These are phyloP conservation scores for Pezicula radicicola DNA, from an alignment of 2,329 filamentous ascomycete genomes.

Conservation along the genomic window DNA sequence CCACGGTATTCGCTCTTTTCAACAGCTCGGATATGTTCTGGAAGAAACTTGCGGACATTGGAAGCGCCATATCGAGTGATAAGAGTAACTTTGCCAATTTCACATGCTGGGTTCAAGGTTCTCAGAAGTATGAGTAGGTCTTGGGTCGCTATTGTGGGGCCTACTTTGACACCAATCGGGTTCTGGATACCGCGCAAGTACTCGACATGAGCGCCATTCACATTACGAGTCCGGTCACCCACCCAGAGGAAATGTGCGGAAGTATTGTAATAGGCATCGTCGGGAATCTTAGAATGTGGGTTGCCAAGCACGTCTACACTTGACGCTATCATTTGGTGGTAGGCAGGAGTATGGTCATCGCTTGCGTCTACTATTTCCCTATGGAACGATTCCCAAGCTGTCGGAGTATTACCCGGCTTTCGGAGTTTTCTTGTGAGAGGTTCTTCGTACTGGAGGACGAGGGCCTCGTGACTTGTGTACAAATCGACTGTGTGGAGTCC, in stretches of 20 bases:
- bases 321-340: slow-evolving; percentile 21
- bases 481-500: slow-evolving; percentile 90
- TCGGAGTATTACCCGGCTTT: slow-evolving; percentile 46
- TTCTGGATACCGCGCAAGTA: slow-evolving; percentile 97
- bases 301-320: slow-evolving; percentile 24
- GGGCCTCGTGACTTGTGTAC: slow-evolving; percentile 92
- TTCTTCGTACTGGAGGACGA: slow-evolving; percentile 93
- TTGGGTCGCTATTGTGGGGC: slow-evolving; percentile 72
- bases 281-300: not conserved
- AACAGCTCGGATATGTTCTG: slow-evolving; percentile 84
- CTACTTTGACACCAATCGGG: slow-evolving; percentile 94
- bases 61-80: slow-evolving; percentile 91
- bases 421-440: slow-evolving; percentile 74
- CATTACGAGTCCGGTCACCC: slow-evolving; percentile 90
- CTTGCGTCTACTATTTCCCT: not conserved
- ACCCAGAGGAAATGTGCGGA: slow-evolving; percentile 98
- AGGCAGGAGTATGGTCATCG: slow-evolving; percentile 1
- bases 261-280: slow-evolving; percentile 76
- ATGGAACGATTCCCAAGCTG: slow-evolving; percentile 10
- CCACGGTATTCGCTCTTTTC: slow-evolving; percentile 68
- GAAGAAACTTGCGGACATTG: slow-evolving; percentile 73
- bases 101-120: slow-evolving; percentile 76
- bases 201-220: slow-evolving; percentile 91
- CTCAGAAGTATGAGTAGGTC: slow-evolving; percentile 81
- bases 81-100: slow-evolving; percentile 89